Conservation (phyloP, 208 protist species). For the Leishmania gerbilli region DNA sequence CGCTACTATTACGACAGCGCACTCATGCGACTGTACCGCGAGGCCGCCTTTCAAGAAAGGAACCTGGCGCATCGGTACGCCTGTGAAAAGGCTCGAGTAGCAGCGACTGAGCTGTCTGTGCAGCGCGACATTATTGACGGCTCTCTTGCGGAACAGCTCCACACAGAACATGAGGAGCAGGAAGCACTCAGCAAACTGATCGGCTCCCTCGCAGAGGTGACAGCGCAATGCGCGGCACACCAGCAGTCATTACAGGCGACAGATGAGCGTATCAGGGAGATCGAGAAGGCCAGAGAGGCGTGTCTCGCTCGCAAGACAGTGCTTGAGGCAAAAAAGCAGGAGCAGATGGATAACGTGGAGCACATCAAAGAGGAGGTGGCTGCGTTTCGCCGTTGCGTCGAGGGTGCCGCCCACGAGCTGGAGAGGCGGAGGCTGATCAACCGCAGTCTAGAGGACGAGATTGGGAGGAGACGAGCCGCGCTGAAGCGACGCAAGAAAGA, state of each 20-base stretch:
- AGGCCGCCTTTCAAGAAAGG: slow-evolving; percentile 6
- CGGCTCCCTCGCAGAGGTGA: slow-evolving; percentile 11
- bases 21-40: slow-evolving; percentile 32
- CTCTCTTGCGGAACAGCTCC: slow-evolving; percentile 27
- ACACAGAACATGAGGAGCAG: slow-evolving; percentile 22
- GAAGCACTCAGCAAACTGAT: slow-evolving; percentile 13
- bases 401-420: slow-evolving; percentile 34
- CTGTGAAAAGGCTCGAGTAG: slow-evolving; percentile 10
- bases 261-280: slow-evolving; percentile 20
- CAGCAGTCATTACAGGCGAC: slow-evolving; percentile 9
- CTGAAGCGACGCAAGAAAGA: slow-evolving; percentile 18
- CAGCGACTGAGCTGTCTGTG: slow-evolving; percentile 34
- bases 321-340: slow-evolving; percentile 49
- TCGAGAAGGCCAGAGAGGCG: slow-evolving; percentile 27
- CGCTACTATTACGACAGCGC: slow-evolving; percentile 43
- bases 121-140: slow-evolving; percentile 32
- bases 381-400: slow-evolving; percentile 28
- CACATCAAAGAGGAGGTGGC: slow-evolving; percentile 49
- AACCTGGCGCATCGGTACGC: slow-evolving; percentile 16
- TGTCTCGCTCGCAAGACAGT: slow-evolving; percentile 27
- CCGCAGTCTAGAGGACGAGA: slow-evolving; percentile 41
- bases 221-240: slow-evolving; percentile 10
- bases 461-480: slow-evolving; percentile 23
- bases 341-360: slow-evolving; percentile 70
- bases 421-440: slow-evolving; percentile 39